Base-by-base conservation (phyloP, 768 basidiomycete species). In the Russula lepida region DNA sequence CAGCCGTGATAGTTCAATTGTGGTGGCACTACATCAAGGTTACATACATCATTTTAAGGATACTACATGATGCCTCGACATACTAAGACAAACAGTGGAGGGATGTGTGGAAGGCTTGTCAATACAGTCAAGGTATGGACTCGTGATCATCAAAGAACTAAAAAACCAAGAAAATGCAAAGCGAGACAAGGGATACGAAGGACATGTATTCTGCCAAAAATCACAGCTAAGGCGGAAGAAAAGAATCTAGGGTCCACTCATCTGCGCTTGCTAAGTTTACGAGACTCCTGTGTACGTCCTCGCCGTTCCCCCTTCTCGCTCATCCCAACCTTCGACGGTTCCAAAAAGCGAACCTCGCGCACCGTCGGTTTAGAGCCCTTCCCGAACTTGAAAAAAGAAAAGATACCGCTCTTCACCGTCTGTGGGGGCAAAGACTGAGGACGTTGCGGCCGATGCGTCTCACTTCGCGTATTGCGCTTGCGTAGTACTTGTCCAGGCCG, bases 401-500 rank as follows among this genome's bases (percentile, higher is more conserved):
- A 50, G 12, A 64, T n/a, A 25, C 60, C 54, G 17, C 64, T 47
- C 17, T 39, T 61, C 49, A 17, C 65, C 25, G 41, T 52, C 64
- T 59, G 49, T n/a, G 50, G n/a, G 15, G 54, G 58, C 19, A 59
- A 47, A 5, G 23, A 25, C 55, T 33, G 46, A 41, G 54, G 6
- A 37, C 47, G 65, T 32, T 49, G 62, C 0, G 61, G 47, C n/a
- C 17, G 44, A 23, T 17, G 41, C 48, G 49, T 21, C 5, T 17
- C 59, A 19, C 13, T 43, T 28, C 57, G 46, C 32, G 64, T 51
- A 48, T 62, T 60, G 54, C 68, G 65, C 64, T 72, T 73, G 46
- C 67, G 66, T 35, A 73, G 64, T 17, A 70, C 46, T 12, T 69
- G 69, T 43, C 62, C 21, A 58, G 59, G 21, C 35, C 57, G 39